Evolutionary conservation across 768 basidiomycete genomes (phyloP).

Genomic region (Dioszegia crocea): DNA sequence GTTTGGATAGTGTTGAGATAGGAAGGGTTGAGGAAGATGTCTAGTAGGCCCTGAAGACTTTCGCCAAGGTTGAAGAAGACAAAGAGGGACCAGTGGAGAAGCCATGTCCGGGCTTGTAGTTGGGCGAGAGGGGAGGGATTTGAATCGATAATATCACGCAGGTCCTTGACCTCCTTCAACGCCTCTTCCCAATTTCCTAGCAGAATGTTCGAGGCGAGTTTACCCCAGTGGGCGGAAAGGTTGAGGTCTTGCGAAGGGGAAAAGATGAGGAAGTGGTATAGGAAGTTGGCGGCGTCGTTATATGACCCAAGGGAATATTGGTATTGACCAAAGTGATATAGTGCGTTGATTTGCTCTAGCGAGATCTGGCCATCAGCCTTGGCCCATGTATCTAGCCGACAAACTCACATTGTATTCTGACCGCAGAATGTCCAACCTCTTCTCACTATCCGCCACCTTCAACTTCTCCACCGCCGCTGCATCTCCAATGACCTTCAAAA

Average conservation of each 20-base stretch:
- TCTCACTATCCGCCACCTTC: slow-evolving; percentile 81
- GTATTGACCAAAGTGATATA: slow-evolving; percentile 98
- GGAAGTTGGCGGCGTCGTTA: slow-evolving; percentile 90
- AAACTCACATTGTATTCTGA: slow-evolving; percentile 77
- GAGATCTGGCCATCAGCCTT: slow-evolving; percentile 62
- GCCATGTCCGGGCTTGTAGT: slow-evolving; percentile 91
- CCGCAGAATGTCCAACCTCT: slow-evolving; percentile 89
- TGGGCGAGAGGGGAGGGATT: slow-evolving; percentile 59
- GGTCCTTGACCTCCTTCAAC: slow-evolving; percentile 86
- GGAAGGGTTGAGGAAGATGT: slow-evolving; percentile 90
- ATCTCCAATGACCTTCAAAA: slow-evolving; percentile 92
- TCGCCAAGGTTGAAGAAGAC: slow-evolving; percentile 96
- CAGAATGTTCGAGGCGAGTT: slow-evolving; percentile 93
- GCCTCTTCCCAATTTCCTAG: slow-evolving; percentile 93
- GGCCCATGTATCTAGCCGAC: slow-evolving; percentile 1
- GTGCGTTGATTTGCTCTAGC: slow-evolving; percentile 85
- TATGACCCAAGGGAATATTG: slow-evolving; percentile 99
- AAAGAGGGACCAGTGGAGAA: slow-evolving; percentile 95
- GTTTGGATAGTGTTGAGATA: slow-evolving; percentile 99
- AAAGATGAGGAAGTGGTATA: slow-evolving; percentile 97
- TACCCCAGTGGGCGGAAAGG: slow-evolving; percentile 97
- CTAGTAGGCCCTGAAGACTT: slow-evolving; percentile 84
- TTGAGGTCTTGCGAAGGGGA: slow-evolving; percentile 90
- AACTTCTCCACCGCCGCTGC: slow-evolving; percentile 91
- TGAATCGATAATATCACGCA: slow-evolving; percentile 82